phyloP scores from a whole-genome alignment of 2,329 filamentous ascomycete species.

The Talaromyces sp. region DNA sequence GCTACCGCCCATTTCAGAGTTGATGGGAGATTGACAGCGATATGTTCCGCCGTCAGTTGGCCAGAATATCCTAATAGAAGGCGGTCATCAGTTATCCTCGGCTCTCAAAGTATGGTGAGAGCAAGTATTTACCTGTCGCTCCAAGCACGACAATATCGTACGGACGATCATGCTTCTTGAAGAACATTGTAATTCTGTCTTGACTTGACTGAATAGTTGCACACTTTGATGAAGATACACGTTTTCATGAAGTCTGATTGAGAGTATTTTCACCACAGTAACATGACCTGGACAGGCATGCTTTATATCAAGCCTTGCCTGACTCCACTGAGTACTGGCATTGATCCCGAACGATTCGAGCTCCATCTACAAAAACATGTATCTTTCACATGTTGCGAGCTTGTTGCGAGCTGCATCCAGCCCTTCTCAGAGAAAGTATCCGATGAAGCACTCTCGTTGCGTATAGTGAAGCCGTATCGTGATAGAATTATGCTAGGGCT shows the following conservation, averaged over 20 bases:
- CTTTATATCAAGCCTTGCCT: neutral
- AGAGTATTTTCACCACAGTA: neutral
- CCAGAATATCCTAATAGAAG: neutral
- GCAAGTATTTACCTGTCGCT: neutral
- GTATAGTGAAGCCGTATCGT: neutral
- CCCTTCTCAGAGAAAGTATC: neutral
- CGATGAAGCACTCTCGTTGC: neutral
- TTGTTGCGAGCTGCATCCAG: neutral
- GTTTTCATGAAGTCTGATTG: neutral
- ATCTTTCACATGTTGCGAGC: neutral
- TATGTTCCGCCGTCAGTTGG: conserved; percentile 2
- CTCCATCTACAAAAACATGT: neutral
- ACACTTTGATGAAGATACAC: neutral
- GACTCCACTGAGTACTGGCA: neutral
- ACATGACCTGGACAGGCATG: neutral
- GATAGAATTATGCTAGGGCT: neutral
- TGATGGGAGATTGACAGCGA: neutral
- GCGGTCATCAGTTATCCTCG: too few species aligned
- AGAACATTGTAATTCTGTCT: neutral
- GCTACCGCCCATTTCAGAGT: conserved; percentile 10
- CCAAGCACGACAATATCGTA: neutral
- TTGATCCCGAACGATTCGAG: neutral
- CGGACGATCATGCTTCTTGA: neutral
- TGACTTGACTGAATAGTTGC: neutral
- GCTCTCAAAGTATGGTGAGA: too few species aligned